These are phyloP conservation scores for Ceratocystis cubensis DNA, from an alignment of 2,329 filamentous ascomycete genomes.

Conservation along the genomic window DNA sequence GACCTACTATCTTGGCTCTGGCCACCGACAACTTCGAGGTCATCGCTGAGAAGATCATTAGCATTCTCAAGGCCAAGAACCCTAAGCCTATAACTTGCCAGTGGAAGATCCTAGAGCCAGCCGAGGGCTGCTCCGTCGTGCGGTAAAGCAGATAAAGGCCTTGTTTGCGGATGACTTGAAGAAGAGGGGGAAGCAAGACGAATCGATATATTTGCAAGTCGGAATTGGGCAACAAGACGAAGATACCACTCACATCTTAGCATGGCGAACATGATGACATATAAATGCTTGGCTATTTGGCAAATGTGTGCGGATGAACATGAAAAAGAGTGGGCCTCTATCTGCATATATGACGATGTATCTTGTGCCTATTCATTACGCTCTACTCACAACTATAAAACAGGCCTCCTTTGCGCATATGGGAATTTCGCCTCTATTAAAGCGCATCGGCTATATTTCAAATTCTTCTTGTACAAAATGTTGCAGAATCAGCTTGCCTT, in stretches of 20 bases:
- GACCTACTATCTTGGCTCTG: slow-evolving; percentile 85
- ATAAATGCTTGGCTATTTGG: neutral
- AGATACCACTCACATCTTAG: neutral
- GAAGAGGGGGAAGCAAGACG: neutral
- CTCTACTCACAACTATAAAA: neutral
- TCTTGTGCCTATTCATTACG: neutral
- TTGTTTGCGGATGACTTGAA: neutral
- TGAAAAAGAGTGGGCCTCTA: neutral
- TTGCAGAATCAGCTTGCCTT: slow-evolving; percentile 63
- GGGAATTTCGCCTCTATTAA: neutral
- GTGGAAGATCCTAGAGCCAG: slow-evolving; percentile 82
- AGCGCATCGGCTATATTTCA: slow-evolving; percentile 4
- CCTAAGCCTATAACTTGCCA: slow-evolving; percentile 52
- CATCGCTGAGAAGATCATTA: slow-evolving; percentile 70
- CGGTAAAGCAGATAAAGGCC: slow-evolving; percentile 25
- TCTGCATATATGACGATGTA: neutral
- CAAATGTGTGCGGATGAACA: neutral
- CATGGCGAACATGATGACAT: neutral
- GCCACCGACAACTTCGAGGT: slow-evolving; percentile 80
- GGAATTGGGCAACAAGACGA: neutral
- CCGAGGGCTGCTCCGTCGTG: slow-evolving; percentile 51
- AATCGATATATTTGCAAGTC: neutral
- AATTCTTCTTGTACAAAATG: slow-evolving; percentile 78
- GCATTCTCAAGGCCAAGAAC: slow-evolving; percentile 52
- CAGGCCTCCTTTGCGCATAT: too few relatives aligned